A percentile compares a stretch with the other conserved stretches of the same genome.
Conservation (phyloP, 257 asterid genomes). For the Capsicum rhomboideum region DNA sequence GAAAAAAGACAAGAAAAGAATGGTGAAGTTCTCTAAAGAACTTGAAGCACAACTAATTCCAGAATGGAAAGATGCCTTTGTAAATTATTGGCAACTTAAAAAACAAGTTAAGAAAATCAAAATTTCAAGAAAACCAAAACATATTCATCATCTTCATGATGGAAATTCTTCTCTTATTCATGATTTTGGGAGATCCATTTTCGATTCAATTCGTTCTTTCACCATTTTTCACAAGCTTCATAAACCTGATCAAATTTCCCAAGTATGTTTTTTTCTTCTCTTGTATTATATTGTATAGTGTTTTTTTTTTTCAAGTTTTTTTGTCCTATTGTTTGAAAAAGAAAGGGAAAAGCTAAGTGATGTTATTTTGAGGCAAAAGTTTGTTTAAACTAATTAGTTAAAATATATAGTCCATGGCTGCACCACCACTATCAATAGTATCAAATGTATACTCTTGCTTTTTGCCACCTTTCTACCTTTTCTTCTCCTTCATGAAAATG, state of each 20-base stretch:
- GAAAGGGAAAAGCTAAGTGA: neutral
- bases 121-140: slow-evolving; percentile 34
- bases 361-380: slow-evolving; percentile 1
- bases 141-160: slow-evolving; percentile 2
- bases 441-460: neutral
- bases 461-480: neutral
- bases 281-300: neutral
- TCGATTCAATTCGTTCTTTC: slow-evolving; percentile 39
- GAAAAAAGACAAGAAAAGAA: neutral
- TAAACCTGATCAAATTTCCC: slow-evolving; percentile 30
- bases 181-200: slow-evolving; percentile 46
- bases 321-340: neutral
- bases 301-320: neutral
- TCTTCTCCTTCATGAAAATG: neutral
- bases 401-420: neutral
- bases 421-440: slow-evolving; percentile 1
- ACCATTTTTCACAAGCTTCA: neutral
- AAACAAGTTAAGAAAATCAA: slow-evolving; percentile 63
- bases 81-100: slow-evolving; percentile 70
- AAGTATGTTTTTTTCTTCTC: slow-evolving; percentile 18
- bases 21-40: slow-evolving; percentile 87
- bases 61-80: slow-evolving; percentile 84
- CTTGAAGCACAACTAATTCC: slow-evolving; percentile 84
- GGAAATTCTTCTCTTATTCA: neutral
- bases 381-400: neutral